A percentile compares a stretch with the other conserved stretches of the same genome.
Evolutionary conservation across 2,329 filamentous ascomycete species (phyloP).

Genomic region (Mycosphaerella arachidis): DNA sequence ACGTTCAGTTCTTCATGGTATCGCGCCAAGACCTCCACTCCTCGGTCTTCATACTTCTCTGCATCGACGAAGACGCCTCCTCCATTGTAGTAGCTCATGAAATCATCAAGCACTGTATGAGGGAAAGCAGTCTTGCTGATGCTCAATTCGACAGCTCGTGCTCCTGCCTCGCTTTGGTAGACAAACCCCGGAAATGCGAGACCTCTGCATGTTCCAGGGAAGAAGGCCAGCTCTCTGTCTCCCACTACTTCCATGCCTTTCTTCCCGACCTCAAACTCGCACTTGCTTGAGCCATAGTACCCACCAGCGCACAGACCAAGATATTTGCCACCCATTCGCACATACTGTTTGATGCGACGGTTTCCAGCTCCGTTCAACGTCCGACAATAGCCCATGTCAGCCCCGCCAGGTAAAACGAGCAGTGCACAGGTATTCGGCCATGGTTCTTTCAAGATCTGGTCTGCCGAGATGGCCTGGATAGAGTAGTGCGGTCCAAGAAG

Average conservation of each 20-base stretch:
- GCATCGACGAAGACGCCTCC: slow-evolving; percentile 89
- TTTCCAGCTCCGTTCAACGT: slow-evolving; percentile 86
- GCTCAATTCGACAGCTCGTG: slow-evolving; percentile 64
- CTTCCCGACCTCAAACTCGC: slow-evolving; percentile 90
- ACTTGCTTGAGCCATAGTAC: slow-evolving; percentile 77
- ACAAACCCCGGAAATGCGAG: slow-evolving; percentile 84
- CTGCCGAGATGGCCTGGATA: slow-evolving; percentile 76
- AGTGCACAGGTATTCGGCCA: slow-evolving; percentile 85
- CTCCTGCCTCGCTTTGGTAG: slow-evolving; percentile 82
- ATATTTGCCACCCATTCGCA: slow-evolving; percentile 78
- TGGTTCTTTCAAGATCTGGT: slow-evolving; percentile 80
- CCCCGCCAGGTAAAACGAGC: slow-evolving; percentile 87
- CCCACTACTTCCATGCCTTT: slow-evolving; percentile 79
- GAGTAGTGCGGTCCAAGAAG: slow-evolving; percentile 88
- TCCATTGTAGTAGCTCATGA: slow-evolving; percentile 86
- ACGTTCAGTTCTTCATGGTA: slow-evolving; percentile 73
- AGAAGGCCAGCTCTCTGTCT: slow-evolving; percentile 79
- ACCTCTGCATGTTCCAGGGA: slow-evolving; percentile 78
- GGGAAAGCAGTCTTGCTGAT: slow-evolving; percentile 59
- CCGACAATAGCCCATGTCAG: slow-evolving; percentile 87
- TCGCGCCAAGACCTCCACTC: slow-evolving; percentile 75
- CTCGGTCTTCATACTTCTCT: slow-evolving; percentile 54
- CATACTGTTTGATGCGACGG: slow-evolving; percentile 74
- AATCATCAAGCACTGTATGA: slow-evolving; percentile 54
- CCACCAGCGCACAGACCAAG: slow-evolving; percentile 91